phyloP scores from a whole-genome alignment of 1,284 basidiomycete species.

The Limonomyces culmigenus region DNA sequence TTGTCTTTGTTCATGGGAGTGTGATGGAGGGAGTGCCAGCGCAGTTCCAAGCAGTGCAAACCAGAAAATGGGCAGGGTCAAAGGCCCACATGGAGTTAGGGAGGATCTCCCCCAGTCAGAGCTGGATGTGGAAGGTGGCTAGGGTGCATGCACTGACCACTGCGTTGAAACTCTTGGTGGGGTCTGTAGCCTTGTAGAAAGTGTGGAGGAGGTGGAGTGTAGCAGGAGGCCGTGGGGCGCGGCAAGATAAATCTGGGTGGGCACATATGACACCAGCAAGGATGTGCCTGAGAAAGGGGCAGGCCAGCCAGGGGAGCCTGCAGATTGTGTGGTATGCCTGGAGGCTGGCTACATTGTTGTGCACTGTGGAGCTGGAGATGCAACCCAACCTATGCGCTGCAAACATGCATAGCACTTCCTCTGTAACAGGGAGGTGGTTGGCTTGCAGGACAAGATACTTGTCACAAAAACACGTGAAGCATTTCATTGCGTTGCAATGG shows the following conservation, averaged over 20 bases:
- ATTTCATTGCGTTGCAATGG: conserved; percentile 7
- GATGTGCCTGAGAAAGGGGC: conserved; percentile 6
- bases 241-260: neutral
- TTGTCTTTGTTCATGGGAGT: neutral
- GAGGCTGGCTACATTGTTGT: conserved; percentile 12
- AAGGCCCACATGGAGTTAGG: neutral
- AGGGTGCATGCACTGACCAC: conserved; percentile 4
- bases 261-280: neutral
- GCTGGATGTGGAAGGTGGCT: conserved; percentile 12
- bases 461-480: conserved; percentile 7
- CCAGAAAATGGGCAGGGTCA: neutral
- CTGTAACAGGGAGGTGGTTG: conserved; percentile 6
- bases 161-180: neutral
- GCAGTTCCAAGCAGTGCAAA: neutral
- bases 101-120: neutral
- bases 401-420: conserved; percentile 6
- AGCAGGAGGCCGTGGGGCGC: neutral
- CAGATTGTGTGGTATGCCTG: conserved; percentile 13
- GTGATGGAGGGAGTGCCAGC: neutral
- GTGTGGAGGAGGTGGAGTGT: neutral
- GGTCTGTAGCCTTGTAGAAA: conserved; percentile 1
- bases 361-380: conserved; percentile 9
- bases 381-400: conserved; percentile 5
- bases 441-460: conserved; percentile 1
- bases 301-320: conserved; percentile 12